phyloP scores from a whole-genome alignment of 2,329 filamentous ascomycete species.

The Chaetomium sp. region DNA sequence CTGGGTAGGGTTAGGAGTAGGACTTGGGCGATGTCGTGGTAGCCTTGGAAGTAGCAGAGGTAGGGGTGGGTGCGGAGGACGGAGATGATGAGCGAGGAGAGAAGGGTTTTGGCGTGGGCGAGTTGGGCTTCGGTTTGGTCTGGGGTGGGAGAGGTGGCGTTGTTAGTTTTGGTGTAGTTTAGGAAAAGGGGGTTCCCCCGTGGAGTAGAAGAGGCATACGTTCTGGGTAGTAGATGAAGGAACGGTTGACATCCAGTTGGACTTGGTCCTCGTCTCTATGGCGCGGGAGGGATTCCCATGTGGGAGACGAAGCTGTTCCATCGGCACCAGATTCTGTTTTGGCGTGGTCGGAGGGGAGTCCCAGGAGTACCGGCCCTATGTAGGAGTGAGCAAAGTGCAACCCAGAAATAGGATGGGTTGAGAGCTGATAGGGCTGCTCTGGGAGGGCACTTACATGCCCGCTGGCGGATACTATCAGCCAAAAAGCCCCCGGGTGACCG shows the following conservation, averaged over 20 bases:
- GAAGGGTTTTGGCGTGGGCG: conserved; percentile 68
- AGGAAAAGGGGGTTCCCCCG: not conserved
- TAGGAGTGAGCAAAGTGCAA: conserved; percentile 1
- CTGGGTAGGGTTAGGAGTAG: conserved; percentile 81
- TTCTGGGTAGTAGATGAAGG: conserved; percentile 95
- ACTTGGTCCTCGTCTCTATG: conserved; percentile 92
- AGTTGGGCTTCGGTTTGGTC: conserved; percentile 71
- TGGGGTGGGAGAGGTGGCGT: conserved; percentile 39
- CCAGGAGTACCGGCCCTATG: conserved; percentile 65
- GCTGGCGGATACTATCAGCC: conserved; percentile 66
- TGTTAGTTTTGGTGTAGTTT: not conserved
- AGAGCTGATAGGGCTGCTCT: conserved; percentile 7
- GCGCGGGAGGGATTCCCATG: conserved; percentile 66
- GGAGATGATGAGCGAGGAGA: conserved; percentile 78
- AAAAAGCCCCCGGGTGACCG: conserved; percentile 68
- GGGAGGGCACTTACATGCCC: conserved; percentile 68
- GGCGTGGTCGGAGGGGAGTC: conserved; percentile 39
- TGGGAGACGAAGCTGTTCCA: conserved; percentile 32
- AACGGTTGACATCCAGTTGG: conserved; percentile 85
- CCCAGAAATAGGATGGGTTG: not conserved
- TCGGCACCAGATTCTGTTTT: conserved; percentile 30
- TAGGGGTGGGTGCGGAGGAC: conserved; percentile 79
- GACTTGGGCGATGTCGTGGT: conserved; percentile 97
- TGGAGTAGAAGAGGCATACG: conserved; percentile 52
- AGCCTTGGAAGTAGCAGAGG: conserved; percentile 96